These are phyloP conservation scores for Calophaca sinica DNA, from an alignment of 306 rosid species.

Conservation along the genomic window DNA sequence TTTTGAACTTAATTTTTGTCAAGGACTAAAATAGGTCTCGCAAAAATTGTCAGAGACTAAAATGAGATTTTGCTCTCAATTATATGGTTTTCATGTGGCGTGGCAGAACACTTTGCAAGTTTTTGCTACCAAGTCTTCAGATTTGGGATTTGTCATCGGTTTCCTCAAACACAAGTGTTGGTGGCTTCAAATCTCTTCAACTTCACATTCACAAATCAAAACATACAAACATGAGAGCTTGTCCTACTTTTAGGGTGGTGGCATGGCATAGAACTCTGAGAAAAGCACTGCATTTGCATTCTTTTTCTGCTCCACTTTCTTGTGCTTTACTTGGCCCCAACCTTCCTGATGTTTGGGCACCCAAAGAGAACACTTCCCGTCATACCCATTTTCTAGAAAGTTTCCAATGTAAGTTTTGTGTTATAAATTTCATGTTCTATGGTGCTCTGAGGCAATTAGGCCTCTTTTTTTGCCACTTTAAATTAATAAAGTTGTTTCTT, in stretches of 20 bases:
- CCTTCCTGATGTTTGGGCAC: conserved; percentile 48
- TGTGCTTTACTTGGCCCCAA: conserved; percentile 45
- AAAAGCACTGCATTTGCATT: conserved; percentile 37
- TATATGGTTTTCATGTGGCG: too few relatives aligned
- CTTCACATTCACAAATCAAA: conserved; percentile 7
- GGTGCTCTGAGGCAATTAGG: too few relatives aligned
- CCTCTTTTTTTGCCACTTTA: too few relatives aligned
- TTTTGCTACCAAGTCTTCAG: too few relatives aligned
- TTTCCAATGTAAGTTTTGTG: conserved; percentile 30
- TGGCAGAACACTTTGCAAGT: too few relatives aligned
- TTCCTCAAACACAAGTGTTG: too few relatives aligned
- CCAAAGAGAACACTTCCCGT: conserved; percentile 22
- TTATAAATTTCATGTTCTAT: conserved; percentile 22
- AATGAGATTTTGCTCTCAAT: too few relatives aligned
- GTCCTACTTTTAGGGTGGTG: conserved; percentile 13
- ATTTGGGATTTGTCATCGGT: too few relatives aligned
- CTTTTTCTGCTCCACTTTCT: conserved; percentile 36
- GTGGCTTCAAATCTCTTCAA: conserved; percentile 26
- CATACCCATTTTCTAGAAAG: neutral
- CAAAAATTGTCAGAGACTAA: too few relatives aligned
- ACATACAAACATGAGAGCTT: conserved; percentile 31
- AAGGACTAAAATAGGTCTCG: too few relatives aligned
- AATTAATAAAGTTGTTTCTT: neutral
- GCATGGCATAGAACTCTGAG: conserved; percentile 41
- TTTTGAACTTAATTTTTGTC: too few relatives aligned